Evolutionary conservation across 1,284 basidiomycete species (phyloP).

Genomic region (Ganoderma sinense): DNA sequence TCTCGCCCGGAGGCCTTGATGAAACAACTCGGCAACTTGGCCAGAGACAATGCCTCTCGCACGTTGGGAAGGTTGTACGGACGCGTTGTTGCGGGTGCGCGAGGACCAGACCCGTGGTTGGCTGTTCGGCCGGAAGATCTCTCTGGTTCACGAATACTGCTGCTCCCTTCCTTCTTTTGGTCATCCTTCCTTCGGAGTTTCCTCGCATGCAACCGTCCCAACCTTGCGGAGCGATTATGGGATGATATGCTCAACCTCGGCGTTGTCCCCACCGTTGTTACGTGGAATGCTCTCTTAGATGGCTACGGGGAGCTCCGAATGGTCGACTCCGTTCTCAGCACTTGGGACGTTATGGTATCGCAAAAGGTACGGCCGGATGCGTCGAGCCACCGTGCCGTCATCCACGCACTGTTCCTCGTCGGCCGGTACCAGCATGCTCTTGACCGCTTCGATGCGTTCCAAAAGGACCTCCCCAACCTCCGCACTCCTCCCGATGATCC

Average conservation of each 20-base stretch:
- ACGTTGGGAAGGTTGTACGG: conserved; percentile 56
- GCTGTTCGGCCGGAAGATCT: conserved; percentile 47
- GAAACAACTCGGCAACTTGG: conserved; percentile 56
- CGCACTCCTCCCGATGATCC: conserved; percentile 8
- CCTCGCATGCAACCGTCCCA: conserved; percentile 55
- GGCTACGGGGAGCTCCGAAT: conserved; percentile 59
- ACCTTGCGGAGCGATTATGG: conserved; percentile 70
- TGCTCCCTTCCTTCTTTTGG: conserved; percentile 66
- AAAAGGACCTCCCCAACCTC: conserved; percentile 32
- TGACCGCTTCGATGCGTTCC: conserved; percentile 58
- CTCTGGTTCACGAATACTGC: conserved; percentile 48
- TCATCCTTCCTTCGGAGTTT: conserved; percentile 68
- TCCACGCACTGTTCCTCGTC: conserved; percentile 60
- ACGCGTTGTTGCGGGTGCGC: conserved; percentile 56
- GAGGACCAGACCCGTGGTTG: conserved; percentile 53
- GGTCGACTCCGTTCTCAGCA: conserved; percentile 53
- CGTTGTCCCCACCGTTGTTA: conserved; percentile 53
- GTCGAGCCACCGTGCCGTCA: conserved; percentile 66
- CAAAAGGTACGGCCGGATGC: conserved; percentile 60
- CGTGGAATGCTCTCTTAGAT: conserved; percentile 74
- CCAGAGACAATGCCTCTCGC: conserved; percentile 39
- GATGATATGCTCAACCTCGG: conserved; percentile 61
- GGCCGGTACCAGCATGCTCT: conserved; percentile 54
- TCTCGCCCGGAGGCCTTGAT: conserved; percentile 56
- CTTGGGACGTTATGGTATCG: conserved; percentile 68